A percentile compares a stretch with the other conserved stretches of the same genome.
These are phyloP conservation scores for Millerozyma miso DNA, from an alignment of 805 yeast genomes.

Conservation along the genomic window DNA sequence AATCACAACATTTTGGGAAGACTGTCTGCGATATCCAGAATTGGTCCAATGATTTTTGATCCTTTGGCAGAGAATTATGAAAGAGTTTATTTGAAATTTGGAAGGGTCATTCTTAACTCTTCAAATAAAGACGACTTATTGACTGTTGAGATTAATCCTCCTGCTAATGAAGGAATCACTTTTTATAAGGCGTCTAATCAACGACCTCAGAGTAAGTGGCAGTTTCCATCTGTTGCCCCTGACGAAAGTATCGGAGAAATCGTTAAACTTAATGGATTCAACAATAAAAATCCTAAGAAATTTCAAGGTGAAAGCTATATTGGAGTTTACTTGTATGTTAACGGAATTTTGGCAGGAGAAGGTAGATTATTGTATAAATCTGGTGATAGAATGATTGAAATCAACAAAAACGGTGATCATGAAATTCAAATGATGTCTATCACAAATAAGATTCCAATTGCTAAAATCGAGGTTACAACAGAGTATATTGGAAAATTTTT, in stretches of 20 bases:
- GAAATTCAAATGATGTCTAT: conserved; percentile 41
- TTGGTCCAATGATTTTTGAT: conserved; percentile 62
- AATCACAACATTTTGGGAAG: conserved; percentile 21
- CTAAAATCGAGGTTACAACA: conserved; percentile 51
- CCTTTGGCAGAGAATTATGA: conserved; percentile 58
- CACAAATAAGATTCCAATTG: conserved; percentile 32
- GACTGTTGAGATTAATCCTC: conserved; percentile 51
- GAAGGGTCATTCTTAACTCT: conserved; percentile 37
- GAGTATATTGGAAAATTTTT: conserved; percentile 66
- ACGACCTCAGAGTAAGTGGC: conserved; percentile 50
- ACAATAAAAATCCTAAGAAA: conserved; percentile 24
- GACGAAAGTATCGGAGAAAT: conserved; percentile 72
- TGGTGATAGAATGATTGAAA: conserved; percentile 45
- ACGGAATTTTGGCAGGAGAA: conserved; percentile 60
- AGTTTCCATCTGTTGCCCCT: conserved; percentile 66
- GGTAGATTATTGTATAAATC: conserved; percentile 50
- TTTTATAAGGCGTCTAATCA: conserved; percentile 73
- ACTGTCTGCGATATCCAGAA: conserved; percentile 56
- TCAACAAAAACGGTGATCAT: conserved; percentile 38
- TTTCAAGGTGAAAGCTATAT: conserved; percentile 49
- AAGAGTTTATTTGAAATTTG: conserved; percentile 54
- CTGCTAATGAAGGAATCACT: conserved; percentile 44
- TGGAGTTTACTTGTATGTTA: conserved; percentile 52
- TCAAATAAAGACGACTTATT: conserved; percentile 37
- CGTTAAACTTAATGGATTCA: conserved; percentile 59